Conservation (phyloP, 345 rosid species). For the Populus simonii region DNA sequence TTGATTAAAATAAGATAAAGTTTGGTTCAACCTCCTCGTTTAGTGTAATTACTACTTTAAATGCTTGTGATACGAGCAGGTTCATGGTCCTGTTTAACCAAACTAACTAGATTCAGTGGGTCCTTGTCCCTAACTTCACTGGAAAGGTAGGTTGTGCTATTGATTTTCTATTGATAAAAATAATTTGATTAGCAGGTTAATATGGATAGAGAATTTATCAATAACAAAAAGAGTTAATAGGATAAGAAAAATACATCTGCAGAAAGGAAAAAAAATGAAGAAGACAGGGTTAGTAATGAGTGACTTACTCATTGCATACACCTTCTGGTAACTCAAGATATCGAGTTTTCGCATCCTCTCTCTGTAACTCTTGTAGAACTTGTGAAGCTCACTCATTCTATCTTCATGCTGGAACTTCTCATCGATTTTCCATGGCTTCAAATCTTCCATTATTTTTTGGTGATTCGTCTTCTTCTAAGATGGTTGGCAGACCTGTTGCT, state of each 20-base stretch:
- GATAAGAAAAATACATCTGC: not conserved
- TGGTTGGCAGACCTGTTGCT: slow-evolving; percentile 78
- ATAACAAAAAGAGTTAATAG: not conserved
- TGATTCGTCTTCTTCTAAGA: slow-evolving; percentile 67
- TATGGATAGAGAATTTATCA: not conserved
- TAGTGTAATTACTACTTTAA: slow-evolving; percentile 17
- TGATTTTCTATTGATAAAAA: slow-evolving; percentile 11
- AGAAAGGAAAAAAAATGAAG: not conserved
- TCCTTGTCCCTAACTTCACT: slow-evolving; percentile 13
- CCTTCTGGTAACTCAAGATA: slow-evolving; percentile 87
- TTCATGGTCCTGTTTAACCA: slow-evolving; percentile 21
- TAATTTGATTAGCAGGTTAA: not conserved
- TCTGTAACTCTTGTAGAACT: slow-evolving; percentile 78
- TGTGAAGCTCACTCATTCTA: slow-evolving; percentile 75
- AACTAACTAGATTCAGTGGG: slow-evolving; percentile 37
- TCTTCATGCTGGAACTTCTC: slow-evolving; percentile 60
- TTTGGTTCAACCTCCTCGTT: slow-evolving; percentile 3
- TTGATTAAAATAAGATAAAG: not conserved
- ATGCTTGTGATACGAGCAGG: slow-evolving; percentile 6
- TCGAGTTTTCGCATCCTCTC: slow-evolving; percentile 90
- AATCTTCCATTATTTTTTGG: slow-evolving; percentile 71
- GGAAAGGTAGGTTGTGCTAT: slow-evolving; percentile 16
- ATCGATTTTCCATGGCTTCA: slow-evolving; percentile 92
- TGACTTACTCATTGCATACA: slow-evolving; percentile 79
- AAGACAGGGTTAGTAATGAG: not conserved